These are phyloP conservation scores for Lumnitzera racemosa DNA, from an alignment of 345 rosid species.

Conservation along the genomic window DNA sequence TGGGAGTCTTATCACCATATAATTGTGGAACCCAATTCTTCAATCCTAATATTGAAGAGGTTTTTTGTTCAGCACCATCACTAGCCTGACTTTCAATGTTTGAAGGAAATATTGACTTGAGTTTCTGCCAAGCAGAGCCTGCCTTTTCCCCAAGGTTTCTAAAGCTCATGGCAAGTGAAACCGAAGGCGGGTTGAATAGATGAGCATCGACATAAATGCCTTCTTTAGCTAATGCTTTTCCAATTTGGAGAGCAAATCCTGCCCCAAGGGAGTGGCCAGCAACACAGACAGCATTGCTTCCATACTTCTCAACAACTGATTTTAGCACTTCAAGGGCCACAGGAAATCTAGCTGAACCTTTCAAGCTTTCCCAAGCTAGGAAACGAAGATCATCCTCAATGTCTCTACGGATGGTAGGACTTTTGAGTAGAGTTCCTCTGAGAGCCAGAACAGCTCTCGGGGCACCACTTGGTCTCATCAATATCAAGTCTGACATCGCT, in stretches of 20 bases:
- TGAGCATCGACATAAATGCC: slow-evolving; percentile 78
- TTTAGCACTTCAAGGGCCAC: slow-evolving; percentile 57
- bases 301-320: slow-evolving; percentile 59
- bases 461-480: slow-evolving; percentile 89
- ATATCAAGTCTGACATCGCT: slow-evolving; percentile 65
- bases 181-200: slow-evolving; percentile 93
- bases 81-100: slow-evolving; percentile 14
- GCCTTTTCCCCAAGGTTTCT: slow-evolving; percentile 83
- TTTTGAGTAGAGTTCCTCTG: slow-evolving; percentile 78
- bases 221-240: slow-evolving; percentile 87
- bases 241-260: slow-evolving; percentile 90
- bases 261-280: slow-evolving; percentile 98
- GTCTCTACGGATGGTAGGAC: slow-evolving; percentile 76
- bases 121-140: slow-evolving; percentile 62
- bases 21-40: slow-evolving; percentile 55
- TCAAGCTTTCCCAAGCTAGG: slow-evolving; percentile 91
- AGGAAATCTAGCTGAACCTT: slow-evolving; percentile 80
- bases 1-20: slow-evolving; percentile 32
- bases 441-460: slow-evolving; percentile 83
- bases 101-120: slow-evolving; percentile 76
- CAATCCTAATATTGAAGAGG: slow-evolving; percentile 27
- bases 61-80: slow-evolving; percentile 14
- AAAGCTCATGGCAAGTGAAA: slow-evolving; percentile 88
- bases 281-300: slow-evolving; percentile 69
- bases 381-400: slow-evolving; percentile 93